Evolutionary conservation across 2,329 filamentous ascomycete genomes (phyloP).

Genomic region (Keithomyces neogunnii): DNA sequence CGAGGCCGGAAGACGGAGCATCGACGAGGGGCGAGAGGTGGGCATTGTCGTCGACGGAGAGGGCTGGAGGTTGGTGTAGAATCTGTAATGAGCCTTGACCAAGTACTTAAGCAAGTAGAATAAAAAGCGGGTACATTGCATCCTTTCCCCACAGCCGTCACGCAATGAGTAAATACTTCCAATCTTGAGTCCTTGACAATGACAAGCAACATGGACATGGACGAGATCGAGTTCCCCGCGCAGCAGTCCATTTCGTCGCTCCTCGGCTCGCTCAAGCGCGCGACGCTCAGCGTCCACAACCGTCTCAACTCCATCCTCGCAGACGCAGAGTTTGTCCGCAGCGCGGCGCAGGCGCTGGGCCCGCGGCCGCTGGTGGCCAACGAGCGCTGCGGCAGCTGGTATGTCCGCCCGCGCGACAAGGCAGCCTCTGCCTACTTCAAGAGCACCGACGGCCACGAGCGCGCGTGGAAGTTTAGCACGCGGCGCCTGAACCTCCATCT

Average conservation of each 20-base stretch:
- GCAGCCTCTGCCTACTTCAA: constrained; percentile 85
- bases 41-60: constrained; percentile 61
- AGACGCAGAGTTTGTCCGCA: constrained; percentile 67
- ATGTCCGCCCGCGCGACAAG: constrained; percentile 61
- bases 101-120: neutral
- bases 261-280: constrained; percentile 64
- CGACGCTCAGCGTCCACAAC: constrained; percentile 71
- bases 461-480: constrained; percentile 84
- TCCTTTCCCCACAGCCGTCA: neutral
- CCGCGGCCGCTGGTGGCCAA: constrained; percentile 74
- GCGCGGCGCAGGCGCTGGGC: constrained; percentile 45
- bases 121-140: neutral
- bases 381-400: constrained; percentile 95
- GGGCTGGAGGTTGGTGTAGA: constrained; percentile 55
- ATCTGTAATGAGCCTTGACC: neutral
- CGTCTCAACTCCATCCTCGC: constrained; percentile 69
- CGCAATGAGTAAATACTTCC: neutral
- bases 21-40: constrained; percentile 75
- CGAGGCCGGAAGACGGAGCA: constrained; percentile 73
- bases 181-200: neutral
- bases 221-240: constrained; percentile 42
- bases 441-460: constrained; percentile 89
- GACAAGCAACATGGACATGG: constrained; percentile 12
- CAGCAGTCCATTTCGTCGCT: constrained; percentile 61
- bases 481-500: constrained; percentile 79